Conservation (phyloP, 2,329 filamentous ascomycete species). For the Chrysoporthe austroafricana region DNA sequence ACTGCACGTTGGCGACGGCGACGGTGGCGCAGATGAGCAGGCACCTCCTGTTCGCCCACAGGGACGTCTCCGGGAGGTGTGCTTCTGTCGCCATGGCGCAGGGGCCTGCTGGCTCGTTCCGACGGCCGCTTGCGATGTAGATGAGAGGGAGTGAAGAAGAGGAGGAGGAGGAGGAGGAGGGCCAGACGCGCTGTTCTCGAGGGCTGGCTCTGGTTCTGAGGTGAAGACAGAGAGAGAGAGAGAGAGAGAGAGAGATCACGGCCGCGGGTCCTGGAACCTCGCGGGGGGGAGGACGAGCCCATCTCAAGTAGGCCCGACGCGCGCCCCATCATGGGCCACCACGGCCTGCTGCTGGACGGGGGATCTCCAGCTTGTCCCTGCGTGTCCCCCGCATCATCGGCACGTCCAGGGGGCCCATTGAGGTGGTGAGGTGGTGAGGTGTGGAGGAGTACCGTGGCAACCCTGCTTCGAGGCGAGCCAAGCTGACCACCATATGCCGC, state of each 20-base stretch:
- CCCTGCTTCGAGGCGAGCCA: not conserved
- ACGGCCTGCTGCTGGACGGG: too few relatives aligned
- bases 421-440: not conserved
- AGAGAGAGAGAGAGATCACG: too few relatives aligned
- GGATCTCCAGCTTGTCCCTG: too few relatives aligned
- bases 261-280: too few relatives aligned
- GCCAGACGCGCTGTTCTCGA: too few relatives aligned
- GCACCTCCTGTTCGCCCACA: slow-evolving; percentile 49
- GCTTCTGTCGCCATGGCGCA: slow-evolving; percentile 12
- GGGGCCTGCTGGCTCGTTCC: not conserved
- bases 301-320: not conserved
- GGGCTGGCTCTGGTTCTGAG: too few relatives aligned
- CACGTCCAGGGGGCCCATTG: not conserved
- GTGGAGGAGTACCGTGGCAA: not conserved
- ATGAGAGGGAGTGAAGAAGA: too few relatives aligned
- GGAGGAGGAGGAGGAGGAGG: too few relatives aligned
- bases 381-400: not conserved
- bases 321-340: not conserved
- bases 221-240: too few relatives aligned
- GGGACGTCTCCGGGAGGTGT: slow-evolving; percentile 39
- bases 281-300: not conserved
- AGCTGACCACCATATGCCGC: not conserved
- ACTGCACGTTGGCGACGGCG: slow-evolving; percentile 55
- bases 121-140: too few relatives aligned
- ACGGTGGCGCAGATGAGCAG: slow-evolving; percentile 50